These are phyloP conservation scores for Protomyces lactucae-debilis DNA, from an alignment of 1,139 yeast species.

Conservation along the genomic window DNA sequence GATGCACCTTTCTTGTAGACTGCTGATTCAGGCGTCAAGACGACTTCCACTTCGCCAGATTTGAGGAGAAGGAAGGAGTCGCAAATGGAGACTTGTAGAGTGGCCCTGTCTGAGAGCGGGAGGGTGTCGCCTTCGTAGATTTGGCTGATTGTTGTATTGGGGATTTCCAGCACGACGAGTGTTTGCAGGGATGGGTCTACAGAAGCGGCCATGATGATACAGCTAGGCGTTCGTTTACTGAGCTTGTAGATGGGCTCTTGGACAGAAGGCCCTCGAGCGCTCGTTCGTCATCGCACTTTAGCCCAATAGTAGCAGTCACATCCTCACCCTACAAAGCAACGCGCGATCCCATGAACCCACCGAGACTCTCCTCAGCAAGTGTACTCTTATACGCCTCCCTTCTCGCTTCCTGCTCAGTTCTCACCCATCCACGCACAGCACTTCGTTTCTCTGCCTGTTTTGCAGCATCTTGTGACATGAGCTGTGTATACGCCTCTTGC, in stretches of 20 bases:
- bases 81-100: slow-evolving; percentile 1
- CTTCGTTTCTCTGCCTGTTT: slow-evolving; percentile 7
- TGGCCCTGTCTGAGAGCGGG: neutral
- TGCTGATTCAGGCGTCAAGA: slow-evolving; percentile 11
- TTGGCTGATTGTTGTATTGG: slow-evolving; percentile 7
- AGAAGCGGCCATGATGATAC: neutral
- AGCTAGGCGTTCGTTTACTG: neutral
- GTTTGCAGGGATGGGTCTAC: neutral
- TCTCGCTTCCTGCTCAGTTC: slow-evolving; percentile 1
- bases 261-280: neutral
- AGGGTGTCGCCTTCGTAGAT: slow-evolving; percentile 14
- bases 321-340: neutral
- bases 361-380: slow-evolving; percentile 8
- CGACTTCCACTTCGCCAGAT: slow-evolving; percentile 8
- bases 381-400: slow-evolving; percentile 18
- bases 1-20: slow-evolving; percentile 14
- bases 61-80: slow-evolving; percentile 10
- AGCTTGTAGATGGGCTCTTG: neutral
- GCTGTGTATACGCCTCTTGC: neutral
- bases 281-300: neutral
- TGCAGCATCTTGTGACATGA: neutral
- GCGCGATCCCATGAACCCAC: neutral
- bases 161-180: neutral
- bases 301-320: neutral
- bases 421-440: slow-evolving; percentile 1